phyloP scores from a whole-genome alignment of 2,329 filamentous ascomycete species.

The Helotiales sp. region DNA sequence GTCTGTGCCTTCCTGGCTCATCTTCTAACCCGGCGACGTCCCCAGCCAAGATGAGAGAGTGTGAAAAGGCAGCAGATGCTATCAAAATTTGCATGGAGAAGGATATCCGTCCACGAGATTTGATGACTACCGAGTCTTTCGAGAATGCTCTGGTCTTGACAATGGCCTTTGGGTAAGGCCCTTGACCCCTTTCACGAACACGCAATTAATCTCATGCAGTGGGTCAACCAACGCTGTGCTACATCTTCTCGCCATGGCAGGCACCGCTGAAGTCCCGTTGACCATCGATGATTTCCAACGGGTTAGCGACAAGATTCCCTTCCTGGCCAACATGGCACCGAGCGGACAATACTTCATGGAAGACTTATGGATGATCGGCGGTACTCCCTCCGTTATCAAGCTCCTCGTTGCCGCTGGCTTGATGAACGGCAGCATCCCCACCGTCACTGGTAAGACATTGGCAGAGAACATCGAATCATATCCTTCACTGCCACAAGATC shows the following conservation, averaged over 20 bases:
- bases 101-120: conserved; percentile 65
- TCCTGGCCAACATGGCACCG: conserved; percentile 72
- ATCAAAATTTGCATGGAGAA: conserved; percentile 70
- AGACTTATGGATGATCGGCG: conserved; percentile 82
- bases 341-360: conserved; percentile 85
- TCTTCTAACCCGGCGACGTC: conserved; percentile 68
- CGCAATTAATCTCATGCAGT: conserved; percentile 11
- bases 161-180: conserved; percentile 61
- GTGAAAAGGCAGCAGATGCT: conserved; percentile 64
- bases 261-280: conserved; percentile 64
- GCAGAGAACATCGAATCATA: conserved; percentile 77
- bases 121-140: conserved; percentile 68
- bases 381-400: conserved; percentile 84
- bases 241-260: conserved; percentile 72
- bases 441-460: conserved; percentile 81
- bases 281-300: conserved; percentile 69
- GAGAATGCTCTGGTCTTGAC: conserved; percentile 74
- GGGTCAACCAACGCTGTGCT: conserved; percentile 72
- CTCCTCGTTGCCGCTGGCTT: conserved; percentile 74
- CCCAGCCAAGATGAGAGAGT: conserved; percentile 71
- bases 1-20: conserved; percentile 66
- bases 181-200: not conserved
- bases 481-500: conserved; percentile 74
- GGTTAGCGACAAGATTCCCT: conserved; percentile 68
- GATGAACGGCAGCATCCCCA: conserved; percentile 75